phyloP scores from a whole-genome alignment of 192 early-diverging fungal species.

The Backusella liffmaniae region DNA sequence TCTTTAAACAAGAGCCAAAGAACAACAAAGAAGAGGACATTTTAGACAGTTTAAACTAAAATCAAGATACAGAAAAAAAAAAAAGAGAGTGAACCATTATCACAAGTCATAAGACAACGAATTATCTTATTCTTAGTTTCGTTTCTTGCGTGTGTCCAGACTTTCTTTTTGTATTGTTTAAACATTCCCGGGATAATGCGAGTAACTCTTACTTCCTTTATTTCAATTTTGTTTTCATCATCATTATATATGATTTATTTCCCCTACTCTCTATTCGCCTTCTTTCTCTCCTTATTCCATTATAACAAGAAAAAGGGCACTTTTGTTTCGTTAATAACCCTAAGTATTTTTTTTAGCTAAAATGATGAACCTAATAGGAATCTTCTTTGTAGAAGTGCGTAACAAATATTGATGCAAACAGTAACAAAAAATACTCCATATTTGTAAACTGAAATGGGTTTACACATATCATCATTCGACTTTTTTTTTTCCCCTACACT shows the following conservation, averaged over 20 bases:
- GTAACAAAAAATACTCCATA: background rate
- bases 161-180: background rate
- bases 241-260: background rate
- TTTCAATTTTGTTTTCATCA: background rate
- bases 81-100: background rate
- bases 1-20: background rate
- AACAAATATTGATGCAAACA: constrained; percentile 2
- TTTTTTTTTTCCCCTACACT: background rate
- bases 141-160: background rate
- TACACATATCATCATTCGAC: background rate
- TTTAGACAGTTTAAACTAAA: background rate
- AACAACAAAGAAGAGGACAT: background rate
- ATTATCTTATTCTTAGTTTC: background rate
- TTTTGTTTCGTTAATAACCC: background rate
- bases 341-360: background rate
- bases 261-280: background rate
- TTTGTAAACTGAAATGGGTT: background rate
- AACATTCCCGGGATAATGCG: background rate
- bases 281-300: background rate
- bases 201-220: background rate
- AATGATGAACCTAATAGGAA: background rate
- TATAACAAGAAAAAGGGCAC: background rate
- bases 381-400: background rate
- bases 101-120: background rate
- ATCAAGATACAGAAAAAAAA: background rate